Base-by-base conservation (phyloP, 768 basidiomycete species). In the Mycena indigotica region DNA sequence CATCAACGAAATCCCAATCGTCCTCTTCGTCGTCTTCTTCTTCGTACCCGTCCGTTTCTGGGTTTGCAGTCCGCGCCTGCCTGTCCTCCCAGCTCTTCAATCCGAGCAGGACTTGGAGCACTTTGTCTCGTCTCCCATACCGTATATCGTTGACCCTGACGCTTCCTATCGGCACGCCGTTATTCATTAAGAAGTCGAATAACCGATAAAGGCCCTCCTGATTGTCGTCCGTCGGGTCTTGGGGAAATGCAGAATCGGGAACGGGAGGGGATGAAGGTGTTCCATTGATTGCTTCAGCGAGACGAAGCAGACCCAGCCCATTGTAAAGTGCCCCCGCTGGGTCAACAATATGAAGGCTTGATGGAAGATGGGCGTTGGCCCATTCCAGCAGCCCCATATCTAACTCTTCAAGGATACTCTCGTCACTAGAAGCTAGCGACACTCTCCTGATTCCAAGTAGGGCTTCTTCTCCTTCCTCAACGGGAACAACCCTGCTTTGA, bases 101-200 rank as follows among this genome's bases (percentile, higher is more conserved):
- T 32, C 89, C 88, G 64, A 79, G 84, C 65, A 98, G 69, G 29
- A 98, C 74, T 70, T 93, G 88, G 4, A 88, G 64, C 58, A 96
- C 84, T 76, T 92, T 95, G 44, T 89, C 87, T 48, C 85, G 78
- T 69, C 89, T 91, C 28, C 91, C 92, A 58, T 85, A 83, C 50
- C 92, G 80, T 29, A 98, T 80, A 72, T 98, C 96, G 68, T 96
- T 96, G 74, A 97, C 95, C 65, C 91, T 94, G 28, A 98, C 88
- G 60, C 86, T 84, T 6, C 91, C 95, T 79, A 96, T 91, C 74
- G 89, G 89, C 56, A 95, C 86, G 48, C 93, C 94, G 58, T 93
- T 92, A 65, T 95, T 93, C 46, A 98, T 81, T 54, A 97, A 73
- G 73, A 93, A 95, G 73, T 98, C 95, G 73, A 97, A 96, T 54